Evolutionary conservation across 805 yeast species (phyloP).

Genomic region (Candida andamanensis): DNA sequence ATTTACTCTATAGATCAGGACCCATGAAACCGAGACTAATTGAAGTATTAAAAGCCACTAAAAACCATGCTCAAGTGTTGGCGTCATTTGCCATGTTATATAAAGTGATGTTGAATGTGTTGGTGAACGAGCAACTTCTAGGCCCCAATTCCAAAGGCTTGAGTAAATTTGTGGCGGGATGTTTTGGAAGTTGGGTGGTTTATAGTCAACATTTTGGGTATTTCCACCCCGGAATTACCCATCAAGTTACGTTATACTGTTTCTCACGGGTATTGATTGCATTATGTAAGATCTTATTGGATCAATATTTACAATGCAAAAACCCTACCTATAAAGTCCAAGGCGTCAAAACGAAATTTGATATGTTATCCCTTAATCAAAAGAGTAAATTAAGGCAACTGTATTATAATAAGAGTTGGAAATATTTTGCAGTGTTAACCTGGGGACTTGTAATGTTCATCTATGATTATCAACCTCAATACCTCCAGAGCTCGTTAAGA

Average conservation of each 20-base stretch:
- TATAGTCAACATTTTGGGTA: constrained; percentile 40
- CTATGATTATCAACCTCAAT: constrained; percentile 56
- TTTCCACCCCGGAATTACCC: constrained; percentile 50
- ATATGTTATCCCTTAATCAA: constrained; percentile 23
- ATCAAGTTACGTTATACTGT: constrained; percentile 70
- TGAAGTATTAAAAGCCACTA: constrained; percentile 48
- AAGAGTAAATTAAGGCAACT: constrained; percentile 25
- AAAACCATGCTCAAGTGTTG: constrained; percentile 50
- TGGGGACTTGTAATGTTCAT: constrained; percentile 77
- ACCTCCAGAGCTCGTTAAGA: constrained; percentile 59
- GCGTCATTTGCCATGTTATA: constrained; percentile 54
- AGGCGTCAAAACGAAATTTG: neutral
- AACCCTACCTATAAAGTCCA: constrained; percentile 23
- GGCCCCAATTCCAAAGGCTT: constrained; percentile 25
- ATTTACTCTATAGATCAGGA: constrained; percentile 50
- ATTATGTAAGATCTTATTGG: constrained; percentile 47
- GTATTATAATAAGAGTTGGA: constrained; percentile 44
- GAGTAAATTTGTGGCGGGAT: constrained; percentile 35
- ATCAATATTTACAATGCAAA: constrained; percentile 28
- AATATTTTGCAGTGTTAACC: constrained; percentile 52
- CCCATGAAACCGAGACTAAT: constrained; percentile 40
- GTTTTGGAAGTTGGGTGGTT: constrained; percentile 38
- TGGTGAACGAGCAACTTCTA: constrained; percentile 27
- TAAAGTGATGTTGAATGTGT: constrained; percentile 32
- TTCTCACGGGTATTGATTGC: constrained; percentile 65